Conservation (phyloP, 768 basidiomycete species). For the Suillus brevipes region DNA sequence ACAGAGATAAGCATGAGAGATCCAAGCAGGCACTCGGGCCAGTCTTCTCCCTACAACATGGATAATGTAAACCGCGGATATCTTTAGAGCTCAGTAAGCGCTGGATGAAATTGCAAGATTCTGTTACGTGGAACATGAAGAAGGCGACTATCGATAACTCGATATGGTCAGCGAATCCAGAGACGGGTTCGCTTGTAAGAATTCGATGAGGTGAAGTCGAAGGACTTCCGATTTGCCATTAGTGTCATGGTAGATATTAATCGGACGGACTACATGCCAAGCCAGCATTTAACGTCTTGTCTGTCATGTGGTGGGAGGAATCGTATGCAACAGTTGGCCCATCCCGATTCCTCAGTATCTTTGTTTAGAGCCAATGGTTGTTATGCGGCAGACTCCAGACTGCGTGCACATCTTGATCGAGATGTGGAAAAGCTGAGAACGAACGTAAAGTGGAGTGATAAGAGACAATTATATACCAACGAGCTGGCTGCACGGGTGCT, state of each 20-base stretch:
- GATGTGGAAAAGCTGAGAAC: neutral
- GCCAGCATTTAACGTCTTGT: neutral
- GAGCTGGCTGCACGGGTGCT: neutral
- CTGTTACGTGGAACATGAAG: neutral
- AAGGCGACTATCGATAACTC: neutral
- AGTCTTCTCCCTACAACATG: neutral
- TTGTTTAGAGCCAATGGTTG: neutral
- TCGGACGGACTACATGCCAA: neutral
- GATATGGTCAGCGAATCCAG: neutral
- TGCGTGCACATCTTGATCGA: neutral
- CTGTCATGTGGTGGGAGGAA: neutral
- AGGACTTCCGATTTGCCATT: neutral
- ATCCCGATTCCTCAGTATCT: neutral
- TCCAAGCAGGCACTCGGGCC: neutral
- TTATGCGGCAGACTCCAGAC: neutral
- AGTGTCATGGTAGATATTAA: neutral
- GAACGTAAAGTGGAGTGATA: neutral
- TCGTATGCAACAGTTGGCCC: neutral
- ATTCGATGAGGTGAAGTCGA: neutral
- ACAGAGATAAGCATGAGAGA: slow-evolving; percentile 18
- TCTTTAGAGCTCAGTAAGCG: slow-evolving; percentile 12
- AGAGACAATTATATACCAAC: neutral
- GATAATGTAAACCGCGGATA: slow-evolving; percentile 4
- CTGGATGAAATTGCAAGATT: neutral
- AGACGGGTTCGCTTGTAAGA: neutral